These are phyloP conservation scores for Pseudoneurospora amorphoporcata DNA, from an alignment of 495 filamentous ascomycete genomes.

Conservation along the genomic window DNA sequence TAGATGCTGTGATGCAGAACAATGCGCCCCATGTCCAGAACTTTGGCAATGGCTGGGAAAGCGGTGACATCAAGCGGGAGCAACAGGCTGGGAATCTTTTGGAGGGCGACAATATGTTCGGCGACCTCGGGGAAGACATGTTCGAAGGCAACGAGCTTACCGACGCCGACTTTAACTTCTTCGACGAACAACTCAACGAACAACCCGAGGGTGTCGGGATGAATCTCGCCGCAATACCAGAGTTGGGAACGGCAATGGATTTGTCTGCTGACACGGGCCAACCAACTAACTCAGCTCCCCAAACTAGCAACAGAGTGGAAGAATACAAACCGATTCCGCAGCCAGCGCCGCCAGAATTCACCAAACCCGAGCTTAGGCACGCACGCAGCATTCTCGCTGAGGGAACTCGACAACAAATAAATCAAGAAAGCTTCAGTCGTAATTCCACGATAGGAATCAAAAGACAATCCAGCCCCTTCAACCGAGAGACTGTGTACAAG, in stretches of 20 bases:
- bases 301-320: neutral
- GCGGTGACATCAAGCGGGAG: conserved; percentile 26
- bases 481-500: conserved; percentile 42
- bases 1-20: conserved; percentile 17
- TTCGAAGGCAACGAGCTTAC: conserved; percentile 77
- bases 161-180: conserved; percentile 86
- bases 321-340: neutral
- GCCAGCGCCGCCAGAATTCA: conserved; percentile 25
- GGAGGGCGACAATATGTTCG: conserved; percentile 57
- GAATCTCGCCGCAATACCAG: conserved; percentile 16
- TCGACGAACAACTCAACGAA: conserved; percentile 60
- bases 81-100: conserved; percentile 25
- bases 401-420: conserved; percentile 18
- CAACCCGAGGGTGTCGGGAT: conserved; percentile 29
- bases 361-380: conserved; percentile 39
- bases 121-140: conserved; percentile 60
- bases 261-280: conserved; percentile 6
- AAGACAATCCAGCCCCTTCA: conserved; percentile 37
- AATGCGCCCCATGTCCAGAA: conserved; percentile 7
- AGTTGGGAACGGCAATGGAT: conserved; percentile 3
- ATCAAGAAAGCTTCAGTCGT: conserved; percentile 18
- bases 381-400: conserved; percentile 33
- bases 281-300: neutral
- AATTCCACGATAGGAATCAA: conserved; percentile 25
- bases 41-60: conserved; percentile 26